Base-by-base conservation (phyloP, 768 basidiomycete genomes). In the Leccinum ochraceum region DNA sequence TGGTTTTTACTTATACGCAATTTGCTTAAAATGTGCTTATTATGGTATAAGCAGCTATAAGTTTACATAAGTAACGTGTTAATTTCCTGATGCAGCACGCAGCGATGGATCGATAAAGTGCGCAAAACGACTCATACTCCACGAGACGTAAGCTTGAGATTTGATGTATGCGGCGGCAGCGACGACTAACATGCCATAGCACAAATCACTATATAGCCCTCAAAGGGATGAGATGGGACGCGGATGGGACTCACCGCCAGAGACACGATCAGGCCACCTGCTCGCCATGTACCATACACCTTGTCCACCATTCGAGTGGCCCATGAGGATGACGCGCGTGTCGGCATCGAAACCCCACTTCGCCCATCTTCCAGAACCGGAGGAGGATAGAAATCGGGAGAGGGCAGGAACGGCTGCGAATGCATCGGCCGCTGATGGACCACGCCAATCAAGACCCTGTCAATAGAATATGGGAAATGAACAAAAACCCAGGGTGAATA, bases 301-400 rank as follows among this genome's bases (percentile, higher is more conserved):
- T 73, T 95, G 95, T 13, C 94, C 94, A 30, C 94, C 94, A 71
- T 97, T 97, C 3, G 94, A 95, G 70, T 97, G 94, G 0, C 95
- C 94, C 36, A 94, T 77, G n/a, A 94, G 69, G n/a, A 89, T 75
- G 7, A 86, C 83, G 30, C 77, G 78, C 3, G 80, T 78, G 32
- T 77, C 63, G 0, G 66, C 14, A 32, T 67, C 61, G 48, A 83
- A 78, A 17, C 60, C 64, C 78, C 82, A 83, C 16, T 67, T 42
- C 57, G 71, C 66, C 83, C 82, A 83, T 32, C 60, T 61, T 59
- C 51, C 61, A 4, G 70, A 50, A 24, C 66, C 54, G 16, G 70
- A 71, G 4, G 58, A 57, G 7, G 74, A 63, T 5, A 89, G 67
- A 42, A 92, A 81, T 3, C 30, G 39, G 3, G 72, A 69, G 37